Evolutionary conservation across 108 stramenopile genomes (phyloP), one percentile per base, ranked within the genome.

Genomic region (Pseudonitzschia multistriata): DNA sequence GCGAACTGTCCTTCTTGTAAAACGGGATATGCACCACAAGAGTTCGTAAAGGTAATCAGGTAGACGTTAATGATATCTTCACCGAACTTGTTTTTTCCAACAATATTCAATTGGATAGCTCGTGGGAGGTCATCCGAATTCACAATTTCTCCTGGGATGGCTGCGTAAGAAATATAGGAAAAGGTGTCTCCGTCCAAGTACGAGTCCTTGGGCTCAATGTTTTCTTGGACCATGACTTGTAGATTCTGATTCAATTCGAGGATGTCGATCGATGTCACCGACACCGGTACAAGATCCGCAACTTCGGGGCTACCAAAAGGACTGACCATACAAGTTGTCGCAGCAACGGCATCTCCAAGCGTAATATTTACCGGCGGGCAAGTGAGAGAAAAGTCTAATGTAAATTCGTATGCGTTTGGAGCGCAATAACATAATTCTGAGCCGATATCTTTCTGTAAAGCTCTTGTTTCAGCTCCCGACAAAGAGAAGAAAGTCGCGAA

Each of bases 181-280:
- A 77, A 76, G 1, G 70, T 68, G 52, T 74, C 76, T 66, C 81
- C 81, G 57, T 78, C 63, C 11, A 36, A 62, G 60, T 67, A 82
- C 0, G 40, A 21, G 49, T 76, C 81, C 24, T 22, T 52, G 8
- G 50, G 50, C 21, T 48, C 70, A 31, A 74, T 68, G 27, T 52
- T 56, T 53, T 78, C 69, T 70, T 73, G 72, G 8, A 71, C 52
- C 14, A 64, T 42, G 25, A 70, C 54, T 31, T 71, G 68, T 30
- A 77, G 70, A 35, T 73, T 74, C 60, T 77, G 81, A 49, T 78
- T 66, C 36, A 78, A 29, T 45, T 82, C 81, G 17, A 74, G 67
- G 47, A 82, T 61, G 62, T 72, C 73, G 29, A 82, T 78, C 15
- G 63, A 65, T 33, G 62, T 33, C 6, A 78, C 81, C 17, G 52